These are phyloP conservation scores for Hibiscus syriacus DNA, from an alignment of 345 rosid species.

Conservation along the genomic window DNA sequence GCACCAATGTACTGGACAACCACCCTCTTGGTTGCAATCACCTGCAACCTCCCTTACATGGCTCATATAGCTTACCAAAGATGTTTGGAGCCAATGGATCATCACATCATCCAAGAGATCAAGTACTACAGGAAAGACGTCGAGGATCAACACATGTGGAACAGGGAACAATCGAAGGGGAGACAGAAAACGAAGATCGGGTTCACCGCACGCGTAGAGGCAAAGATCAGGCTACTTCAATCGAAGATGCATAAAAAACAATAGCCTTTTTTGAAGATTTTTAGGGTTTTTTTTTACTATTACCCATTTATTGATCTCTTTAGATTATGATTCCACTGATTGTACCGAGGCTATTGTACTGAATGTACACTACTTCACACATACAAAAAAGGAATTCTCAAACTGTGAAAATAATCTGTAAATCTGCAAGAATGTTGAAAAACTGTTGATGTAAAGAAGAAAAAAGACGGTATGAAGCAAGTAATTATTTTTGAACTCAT, in stretches of 20 bases:
- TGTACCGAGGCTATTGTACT: neutral
- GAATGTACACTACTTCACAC: neutral
- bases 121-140: constrained; percentile 72
- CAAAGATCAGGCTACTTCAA: constrained; percentile 68
- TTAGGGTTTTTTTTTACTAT: neutral
- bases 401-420: neutral
- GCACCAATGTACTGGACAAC: constrained; percentile 72
- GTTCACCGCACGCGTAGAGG: constrained; percentile 88
- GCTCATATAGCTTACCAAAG: constrained; percentile 65
- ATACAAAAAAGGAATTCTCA: too few species aligned
- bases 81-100: constrained; percentile 75
- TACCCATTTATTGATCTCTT: constrained; percentile 2
- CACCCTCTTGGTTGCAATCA: constrained; percentile 54
- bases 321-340: constrained; percentile 15
- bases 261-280: constrained; percentile 21
- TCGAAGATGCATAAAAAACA: constrained; percentile 59
- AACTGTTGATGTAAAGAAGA: neutral
- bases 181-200: constrained; percentile 92
- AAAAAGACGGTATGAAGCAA: neutral
- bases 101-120: constrained; percentile 94
- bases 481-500: neutral
- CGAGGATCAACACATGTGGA: constrained; percentile 77
- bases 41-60: constrained; percentile 59
- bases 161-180: constrained; percentile 81
- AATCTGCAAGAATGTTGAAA: neutral